phyloP scores from a whole-genome alignment of 2,329 filamentous ascomycete genomes.

The Emergomyces africanus region DNA sequence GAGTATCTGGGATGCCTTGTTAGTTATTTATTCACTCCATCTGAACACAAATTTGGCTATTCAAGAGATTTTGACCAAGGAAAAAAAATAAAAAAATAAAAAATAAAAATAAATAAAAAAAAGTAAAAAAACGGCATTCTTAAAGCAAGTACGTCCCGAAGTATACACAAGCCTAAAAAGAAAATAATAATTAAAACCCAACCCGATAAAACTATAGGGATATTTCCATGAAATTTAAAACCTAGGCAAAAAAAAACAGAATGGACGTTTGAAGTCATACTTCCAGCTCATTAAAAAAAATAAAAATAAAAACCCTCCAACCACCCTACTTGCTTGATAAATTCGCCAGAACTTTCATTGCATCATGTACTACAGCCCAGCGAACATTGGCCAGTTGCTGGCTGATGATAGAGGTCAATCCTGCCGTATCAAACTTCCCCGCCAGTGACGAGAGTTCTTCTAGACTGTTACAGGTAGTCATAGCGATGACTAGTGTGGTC shows the following conservation, averaged over 20 bases:
- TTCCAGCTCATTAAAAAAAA: too few species aligned
- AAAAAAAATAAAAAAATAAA: background rate
- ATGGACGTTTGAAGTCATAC: too few species aligned
- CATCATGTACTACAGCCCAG: conserved; percentile 51
- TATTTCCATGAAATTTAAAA: too few species aligned
- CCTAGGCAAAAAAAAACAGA: too few species aligned
- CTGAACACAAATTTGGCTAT: background rate
- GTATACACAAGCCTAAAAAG: too few species aligned
- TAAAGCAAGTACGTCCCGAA: too few species aligned
- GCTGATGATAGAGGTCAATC: conserved; percentile 44
- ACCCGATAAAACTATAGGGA: too few species aligned
- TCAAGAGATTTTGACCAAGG: background rate
- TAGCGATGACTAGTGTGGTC: conserved; percentile 21
- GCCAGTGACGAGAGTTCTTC: conserved; percentile 25
- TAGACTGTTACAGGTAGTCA: conserved; percentile 23
- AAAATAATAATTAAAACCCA: too few species aligned
- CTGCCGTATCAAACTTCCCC: conserved; percentile 38
- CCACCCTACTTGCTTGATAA: conserved; percentile 6
- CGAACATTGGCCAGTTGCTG: conserved; percentile 43
- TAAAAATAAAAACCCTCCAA: background rate
- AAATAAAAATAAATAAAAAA: background rate
- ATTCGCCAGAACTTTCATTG: conserved; percentile 41
- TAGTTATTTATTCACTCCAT: background rate
- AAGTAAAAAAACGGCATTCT: too few species aligned
- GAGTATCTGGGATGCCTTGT: conserved; percentile 51